Evolutionary conservation across 208 protist species (phyloP).

Genomic region (Lotmaria passim): DNA sequence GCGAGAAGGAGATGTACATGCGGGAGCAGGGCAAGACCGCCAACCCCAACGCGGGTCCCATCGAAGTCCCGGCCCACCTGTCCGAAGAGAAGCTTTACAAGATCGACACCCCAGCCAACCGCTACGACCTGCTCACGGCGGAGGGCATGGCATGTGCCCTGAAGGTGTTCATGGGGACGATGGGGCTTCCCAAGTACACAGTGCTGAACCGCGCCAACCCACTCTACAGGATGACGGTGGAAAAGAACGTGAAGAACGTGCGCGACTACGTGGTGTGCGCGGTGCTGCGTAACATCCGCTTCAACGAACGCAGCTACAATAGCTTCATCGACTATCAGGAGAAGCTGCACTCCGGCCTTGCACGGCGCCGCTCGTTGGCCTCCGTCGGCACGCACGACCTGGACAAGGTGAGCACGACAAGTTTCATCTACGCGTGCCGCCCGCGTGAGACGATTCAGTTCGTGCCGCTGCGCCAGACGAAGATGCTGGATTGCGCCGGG

Average conservation of each 20-base stretch:
- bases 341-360: slow-evolving; percentile 98
- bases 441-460: slow-evolving; percentile 94
- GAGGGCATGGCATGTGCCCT: slow-evolving; percentile 93
- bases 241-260: slow-evolving; percentile 81
- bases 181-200: slow-evolving; percentile 70
- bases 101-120: slow-evolving; percentile 98
- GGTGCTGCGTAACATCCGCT: slow-evolving; percentile 96
- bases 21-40: slow-evolving; percentile 83
- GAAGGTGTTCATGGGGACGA: slow-evolving; percentile 88
- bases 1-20: slow-evolving; percentile 93
- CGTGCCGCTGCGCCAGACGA: slow-evolving; percentile 91
- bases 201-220: slow-evolving; percentile 64
- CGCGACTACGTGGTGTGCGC: slow-evolving; percentile 98
- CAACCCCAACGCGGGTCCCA: slow-evolving; percentile 17
- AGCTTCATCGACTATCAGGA: slow-evolving; percentile 99
- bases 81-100: slow-evolving; percentile 96
- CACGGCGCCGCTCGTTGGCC: slow-evolving; percentile 96
- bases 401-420: slow-evolving; percentile 89
- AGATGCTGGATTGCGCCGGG: slow-evolving; percentile 76
- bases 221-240: slow-evolving; percentile 87
- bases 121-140: slow-evolving; percentile 98
- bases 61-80: slow-evolving; percentile 64
- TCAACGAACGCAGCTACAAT: slow-evolving; percentile 94
- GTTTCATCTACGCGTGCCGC: slow-evolving; percentile 87
- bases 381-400: slow-evolving; percentile 99